phyloP scores from a whole-genome alignment of 2,329 filamentous ascomycete species.

The Alternaria triticimaculans region DNA sequence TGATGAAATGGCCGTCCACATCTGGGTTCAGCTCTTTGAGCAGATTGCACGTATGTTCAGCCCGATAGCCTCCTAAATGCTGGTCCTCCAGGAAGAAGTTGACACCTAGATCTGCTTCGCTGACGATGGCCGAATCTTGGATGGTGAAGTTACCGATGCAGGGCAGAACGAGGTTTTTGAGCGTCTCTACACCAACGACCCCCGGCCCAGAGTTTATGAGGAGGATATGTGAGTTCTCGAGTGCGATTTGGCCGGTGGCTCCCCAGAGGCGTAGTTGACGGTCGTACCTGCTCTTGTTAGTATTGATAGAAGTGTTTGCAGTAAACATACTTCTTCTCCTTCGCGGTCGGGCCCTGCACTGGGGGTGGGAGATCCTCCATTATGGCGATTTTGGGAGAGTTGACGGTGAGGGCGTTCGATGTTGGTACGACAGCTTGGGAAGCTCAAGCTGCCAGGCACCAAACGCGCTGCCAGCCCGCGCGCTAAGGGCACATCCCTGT shows the following conservation, averaged over 20 bases:
- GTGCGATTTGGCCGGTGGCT: slow-evolving; percentile 84
- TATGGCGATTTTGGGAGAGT: not conserved
- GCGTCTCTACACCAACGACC: slow-evolving; percentile 84
- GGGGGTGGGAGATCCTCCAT: slow-evolving; percentile 50
- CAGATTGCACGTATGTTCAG: slow-evolving; percentile 76
- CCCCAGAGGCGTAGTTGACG: slow-evolving; percentile 95
- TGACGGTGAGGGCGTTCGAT: not conserved
- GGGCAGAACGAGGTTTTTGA: slow-evolving; percentile 97
- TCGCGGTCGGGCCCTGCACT: slow-evolving; percentile 51
- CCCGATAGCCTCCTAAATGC: slow-evolving; percentile 77
- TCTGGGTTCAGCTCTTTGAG: slow-evolving; percentile 92
- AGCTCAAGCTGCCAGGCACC: slow-evolving; percentile 8
- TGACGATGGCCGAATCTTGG: slow-evolving; percentile 78
- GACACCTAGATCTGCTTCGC: slow-evolving; percentile 83
- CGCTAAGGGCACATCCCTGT: slow-evolving; percentile 16
- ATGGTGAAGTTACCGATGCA: slow-evolving; percentile 92
- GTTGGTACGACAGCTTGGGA: slow-evolving; percentile 3
- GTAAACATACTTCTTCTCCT: slow-evolving; percentile 58
- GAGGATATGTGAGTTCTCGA: slow-evolving; percentile 91
- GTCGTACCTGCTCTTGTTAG: slow-evolving; percentile 72
- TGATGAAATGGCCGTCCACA: slow-evolving; percentile 75
- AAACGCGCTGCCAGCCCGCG: slow-evolving; percentile 11
- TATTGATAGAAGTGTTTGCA: not conserved
- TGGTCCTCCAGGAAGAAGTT: slow-evolving; percentile 94
- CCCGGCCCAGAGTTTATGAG: slow-evolving; percentile 88